These are phyloP conservation scores for Myxozyma lipomycoides DNA, from an alignment of 805 yeast genomes.

Conservation along the genomic window DNA sequence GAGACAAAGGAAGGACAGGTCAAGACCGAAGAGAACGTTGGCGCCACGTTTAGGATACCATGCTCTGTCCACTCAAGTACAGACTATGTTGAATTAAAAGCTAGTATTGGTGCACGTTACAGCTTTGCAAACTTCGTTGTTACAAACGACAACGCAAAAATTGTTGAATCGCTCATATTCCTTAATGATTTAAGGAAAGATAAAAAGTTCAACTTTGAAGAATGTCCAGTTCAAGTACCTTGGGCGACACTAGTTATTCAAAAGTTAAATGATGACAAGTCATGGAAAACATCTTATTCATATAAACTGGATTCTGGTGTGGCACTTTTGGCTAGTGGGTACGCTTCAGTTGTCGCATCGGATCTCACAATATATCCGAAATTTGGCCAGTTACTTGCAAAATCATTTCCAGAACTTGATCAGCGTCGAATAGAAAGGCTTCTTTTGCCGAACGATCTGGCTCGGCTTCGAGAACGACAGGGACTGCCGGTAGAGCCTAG, in stretches of 20 bases:
- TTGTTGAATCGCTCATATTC: no score
- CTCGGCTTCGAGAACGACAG: constrained; percentile 5
- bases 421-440: constrained; percentile 5
- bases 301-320: constrained; percentile 18
- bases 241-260: constrained; percentile 8
- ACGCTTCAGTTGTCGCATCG: constrained; percentile 16
- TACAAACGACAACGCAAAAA: no score
- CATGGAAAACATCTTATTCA: not conserved
- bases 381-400: constrained; percentile 12
- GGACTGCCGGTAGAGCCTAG: not conserved
- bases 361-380: constrained; percentile 12
- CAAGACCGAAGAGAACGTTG: no score
- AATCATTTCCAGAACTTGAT: constrained; percentile 17
- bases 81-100: no score
- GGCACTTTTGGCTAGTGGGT: constrained; percentile 10
- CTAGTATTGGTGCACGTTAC: no score
- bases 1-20: no score
- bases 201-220: no score
- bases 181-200: no score
- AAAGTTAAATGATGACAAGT: not conserved
- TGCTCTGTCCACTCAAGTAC: no score
- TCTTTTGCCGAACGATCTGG: constrained; percentile 10
- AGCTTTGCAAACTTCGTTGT: no score
- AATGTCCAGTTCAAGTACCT: constrained; percentile 14
- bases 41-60: no score